Evolutionary conservation across 1,139 yeast genomes (phyloP), one percentile per base, ranked within the genome.

Genomic region (Geotrichum europaeum): DNA sequence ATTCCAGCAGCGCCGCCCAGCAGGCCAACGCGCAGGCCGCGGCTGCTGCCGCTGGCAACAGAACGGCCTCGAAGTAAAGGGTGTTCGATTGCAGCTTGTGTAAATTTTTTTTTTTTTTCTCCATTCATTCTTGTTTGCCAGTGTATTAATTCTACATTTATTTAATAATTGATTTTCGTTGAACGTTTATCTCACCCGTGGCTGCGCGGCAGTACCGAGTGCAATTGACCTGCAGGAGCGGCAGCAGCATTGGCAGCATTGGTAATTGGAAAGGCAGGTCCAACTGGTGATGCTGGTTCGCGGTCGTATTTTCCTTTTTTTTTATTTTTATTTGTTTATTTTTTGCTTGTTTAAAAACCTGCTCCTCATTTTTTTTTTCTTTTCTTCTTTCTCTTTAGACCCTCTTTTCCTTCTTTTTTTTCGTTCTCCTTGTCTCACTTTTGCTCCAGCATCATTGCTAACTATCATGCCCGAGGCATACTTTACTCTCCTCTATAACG

Each of bases 401-500:
- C 32, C 49, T n/a, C 49, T 22, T 45, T 30, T n/a, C n/a, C 32
- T 32, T 53, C 25, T 30, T 53, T 47, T 22, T 43, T 12, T 12
- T 20, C 50, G 9, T 15, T 20, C 6, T 43, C 20, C 6, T 34
- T 18, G 25, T 30, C 25, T 30, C 15, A 34, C 4, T 34, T 49
- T 25, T 30, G 32, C 12, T 22, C 5, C 40, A 47, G n/a, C 53
- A n/a, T 49, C 49, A 30, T 30, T n/a, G 20, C 18, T 4, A 40
- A 9, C 18, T n/a, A 53, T 52, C 51, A 34, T 47, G 45, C 47
- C 57, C n/a, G 61, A 62, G 55, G 96, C 91, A 20, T 80, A 84
- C 66, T 84, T 84, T 55, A 85, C 96, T 1, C 77, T 90, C 49
- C 75, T 91, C 49, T 85, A 85, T 69, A 81, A 84, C 57, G 78